Base-by-base conservation (phyloP, 208 protist genomes). In the Trypanosoma brucei region DNA sequence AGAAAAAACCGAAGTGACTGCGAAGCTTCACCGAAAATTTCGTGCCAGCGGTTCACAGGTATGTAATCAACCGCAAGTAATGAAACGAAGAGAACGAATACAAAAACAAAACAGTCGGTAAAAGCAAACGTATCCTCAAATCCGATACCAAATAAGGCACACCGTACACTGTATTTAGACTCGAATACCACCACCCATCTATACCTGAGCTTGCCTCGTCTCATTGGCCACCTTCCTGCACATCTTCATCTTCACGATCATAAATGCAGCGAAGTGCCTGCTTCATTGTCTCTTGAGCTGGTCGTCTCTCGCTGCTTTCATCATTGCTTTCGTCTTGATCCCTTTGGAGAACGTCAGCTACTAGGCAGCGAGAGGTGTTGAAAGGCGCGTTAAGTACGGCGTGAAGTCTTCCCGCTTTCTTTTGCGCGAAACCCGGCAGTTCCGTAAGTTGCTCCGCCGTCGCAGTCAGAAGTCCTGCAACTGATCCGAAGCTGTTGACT, bases 401-500 rank as follows among this genome's bases (percentile, higher is more conserved):
- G 48, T 78, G 65, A 42, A 92, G 62, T 34, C 78, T 81, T 22
- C 55, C 38, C 2, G 70, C 72, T 55, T 86, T 88, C 59, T 81
- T 86, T 48, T 67, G 63, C 0, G 81, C 81, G 13, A 92, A 62
- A 2, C 85, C 85, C 22, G 82, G 74, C 38, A 92, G 73, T 54
- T 46, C 62, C 5, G 55, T 49, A 8, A 79, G 55, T 44, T 65
- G 70, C 30, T 83, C 78, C 1, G 48, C 37, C 8, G 75, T 68
- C 3, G 72, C 66, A 38, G 70, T 76, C 42, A 83, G 53, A 13
- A 92, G 68, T n/a, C 84, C 75, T 4, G 85, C 85, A 35, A 85
- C 65, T 44, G 74, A 77, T 3, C 53, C 67, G 36, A 80, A 76
- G 22, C 80, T 59, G 59, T 92, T 79, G n/a, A 70, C 67, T 9